A percentile compares a stretch with the other conserved stretches of the same genome.
These are phyloP conservation scores for Discostella stelligera DNA, from an alignment of 352 stramenopile genomes.

Conservation along the genomic window DNA sequence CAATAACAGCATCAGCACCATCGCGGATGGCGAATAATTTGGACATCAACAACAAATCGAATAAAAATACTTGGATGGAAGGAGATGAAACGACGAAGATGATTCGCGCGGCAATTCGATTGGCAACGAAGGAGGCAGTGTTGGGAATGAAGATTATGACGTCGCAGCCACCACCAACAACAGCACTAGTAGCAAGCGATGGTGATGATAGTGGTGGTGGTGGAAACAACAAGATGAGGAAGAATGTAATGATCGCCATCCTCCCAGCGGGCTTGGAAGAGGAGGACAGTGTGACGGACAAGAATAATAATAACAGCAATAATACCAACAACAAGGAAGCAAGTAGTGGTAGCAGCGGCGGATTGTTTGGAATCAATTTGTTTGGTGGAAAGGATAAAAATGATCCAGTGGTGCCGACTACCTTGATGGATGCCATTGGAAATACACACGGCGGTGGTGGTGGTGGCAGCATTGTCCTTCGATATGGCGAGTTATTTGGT, in stretches of 20 bases:
- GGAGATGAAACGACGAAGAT: constrained; percentile 20
- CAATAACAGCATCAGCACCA: no score
- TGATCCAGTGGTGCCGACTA: constrained; percentile 31
- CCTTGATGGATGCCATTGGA: constrained; percentile 26
- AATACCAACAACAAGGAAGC: background rate
- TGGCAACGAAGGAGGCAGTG: constrained; percentile 52
- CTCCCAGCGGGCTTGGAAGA: constrained; percentile 38
- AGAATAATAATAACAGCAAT: background rate
- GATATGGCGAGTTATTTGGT: constrained; percentile 72
- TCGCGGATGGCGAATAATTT: no score
- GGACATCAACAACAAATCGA: constrained; percentile 1
- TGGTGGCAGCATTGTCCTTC: constrained; percentile 21
- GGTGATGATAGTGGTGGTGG: background rate
- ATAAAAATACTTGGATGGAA: constrained; percentile 21
- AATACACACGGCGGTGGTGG: no score
- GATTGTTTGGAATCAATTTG: constrained; percentile 1
- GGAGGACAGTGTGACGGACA: constrained; percentile 29
- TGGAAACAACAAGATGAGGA: background rate
- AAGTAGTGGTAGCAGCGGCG: background rate
- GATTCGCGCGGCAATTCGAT: constrained; percentile 52
- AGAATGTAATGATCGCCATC: constrained; percentile 24
- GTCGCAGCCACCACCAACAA: background rate
- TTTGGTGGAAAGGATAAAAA: constrained; percentile 31
- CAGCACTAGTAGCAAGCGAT: no score
- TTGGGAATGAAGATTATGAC: constrained; percentile 19